Evolutionary conservation across 768 basidiomycete species (phyloP).

Genomic region (Collybia sp.): DNA sequence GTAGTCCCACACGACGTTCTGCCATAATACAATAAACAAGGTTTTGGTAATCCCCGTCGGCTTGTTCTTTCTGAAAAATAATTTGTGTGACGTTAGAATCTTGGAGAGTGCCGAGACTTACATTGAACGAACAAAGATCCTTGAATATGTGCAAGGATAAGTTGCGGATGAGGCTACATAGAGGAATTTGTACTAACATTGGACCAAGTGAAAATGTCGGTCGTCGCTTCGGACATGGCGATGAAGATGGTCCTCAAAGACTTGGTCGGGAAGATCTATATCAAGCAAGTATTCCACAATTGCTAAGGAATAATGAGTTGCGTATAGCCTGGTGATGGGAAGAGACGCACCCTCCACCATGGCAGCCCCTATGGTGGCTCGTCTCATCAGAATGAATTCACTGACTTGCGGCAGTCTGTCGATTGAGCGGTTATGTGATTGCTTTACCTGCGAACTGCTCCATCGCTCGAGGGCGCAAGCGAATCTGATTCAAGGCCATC

Average conservation of each 20-base stretch:
- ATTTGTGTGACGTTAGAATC: not conserved
- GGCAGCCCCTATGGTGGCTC: constrained; percentile 11
- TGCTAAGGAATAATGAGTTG: constrained; percentile 2
- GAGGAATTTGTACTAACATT: constrained; percentile 6
- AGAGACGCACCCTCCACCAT: constrained; percentile 11
- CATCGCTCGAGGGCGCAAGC: constrained; percentile 8
- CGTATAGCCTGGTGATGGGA: no score
- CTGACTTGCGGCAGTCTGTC: constrained; percentile 7
- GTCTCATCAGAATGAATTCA: constrained; percentile 13
- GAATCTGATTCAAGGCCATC: constrained; percentile 5
- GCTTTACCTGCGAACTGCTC: constrained; percentile 8
- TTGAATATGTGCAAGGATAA: no score
- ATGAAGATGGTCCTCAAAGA: constrained; percentile 12
- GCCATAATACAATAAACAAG: constrained; percentile 18
- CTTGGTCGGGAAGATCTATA: constrained; percentile 10
- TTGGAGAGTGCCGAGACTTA: no score
- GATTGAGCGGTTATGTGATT: not conserved
- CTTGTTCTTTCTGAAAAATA: constrained; percentile 20
- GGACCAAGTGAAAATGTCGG: constrained; percentile 16
- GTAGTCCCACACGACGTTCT: constrained; percentile 16
- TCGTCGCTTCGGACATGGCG: constrained; percentile 14
- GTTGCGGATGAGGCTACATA: no score
- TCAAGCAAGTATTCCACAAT: constrained; percentile 14
- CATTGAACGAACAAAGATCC: no score
- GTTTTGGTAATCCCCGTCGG: constrained; percentile 21